These are phyloP conservation scores for Climacium dendroides DNA, from an alignment of 225 moss, liverwort and hornwort species.

Conservation along the genomic window DNA sequence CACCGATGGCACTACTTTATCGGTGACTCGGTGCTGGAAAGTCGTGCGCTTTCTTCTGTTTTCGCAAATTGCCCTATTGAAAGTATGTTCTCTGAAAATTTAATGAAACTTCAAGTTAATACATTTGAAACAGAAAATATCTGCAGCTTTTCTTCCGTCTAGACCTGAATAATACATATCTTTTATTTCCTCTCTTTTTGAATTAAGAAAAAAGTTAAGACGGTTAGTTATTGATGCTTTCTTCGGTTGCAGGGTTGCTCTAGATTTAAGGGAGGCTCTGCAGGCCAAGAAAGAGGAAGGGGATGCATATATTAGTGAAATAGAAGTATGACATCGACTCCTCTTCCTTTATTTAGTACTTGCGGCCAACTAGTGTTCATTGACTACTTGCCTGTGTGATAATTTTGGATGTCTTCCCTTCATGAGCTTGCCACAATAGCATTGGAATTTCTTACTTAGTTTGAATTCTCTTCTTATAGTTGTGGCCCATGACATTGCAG, in stretches of 20 bases:
- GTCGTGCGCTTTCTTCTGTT: not conserved
- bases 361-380: not conserved
- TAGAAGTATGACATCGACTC: constrained; percentile 49
- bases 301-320: constrained; percentile 83
- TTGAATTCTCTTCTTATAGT: not conserved
- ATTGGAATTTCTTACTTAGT: not conserved
- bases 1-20: not conserved
- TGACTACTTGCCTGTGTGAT: not conserved
- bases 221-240: constrained; percentile 7
- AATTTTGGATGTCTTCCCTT: not conserved
- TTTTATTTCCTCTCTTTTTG: not conserved
- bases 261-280: constrained; percentile 24
- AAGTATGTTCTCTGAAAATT: not conserved
- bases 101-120: not conserved
- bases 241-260: constrained; percentile 33
- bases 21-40: not conserved
- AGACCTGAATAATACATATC: not conserved
- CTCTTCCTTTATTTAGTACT: not conserved
- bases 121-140: not conserved
- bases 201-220: not conserved
- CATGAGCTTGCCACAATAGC: not conserved
- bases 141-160: not conserved
- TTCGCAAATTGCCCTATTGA: not conserved
- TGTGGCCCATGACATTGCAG: constrained; percentile 15
- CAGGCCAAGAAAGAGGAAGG: constrained; percentile 82